Evolutionary conservation across 208 protist species (phyloP), one percentile per base, ranked within the genome.

Genomic region (Spongospora subterranea): DNA sequence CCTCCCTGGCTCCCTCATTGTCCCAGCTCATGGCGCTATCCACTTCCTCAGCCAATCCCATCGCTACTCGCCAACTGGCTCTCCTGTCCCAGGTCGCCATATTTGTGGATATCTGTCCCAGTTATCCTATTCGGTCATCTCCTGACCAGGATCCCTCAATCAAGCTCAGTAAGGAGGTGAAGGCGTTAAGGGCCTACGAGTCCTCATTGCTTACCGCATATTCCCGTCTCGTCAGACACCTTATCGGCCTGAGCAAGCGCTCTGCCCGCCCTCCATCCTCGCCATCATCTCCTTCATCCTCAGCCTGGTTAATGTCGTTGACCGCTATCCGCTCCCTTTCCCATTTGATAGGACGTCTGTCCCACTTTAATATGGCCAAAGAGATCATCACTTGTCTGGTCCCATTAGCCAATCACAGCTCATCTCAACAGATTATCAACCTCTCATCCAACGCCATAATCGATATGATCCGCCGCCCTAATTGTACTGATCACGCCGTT

Each of bases 241-340:
- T 82, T 20, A 82, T 82, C 71, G 71, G 35, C n/a, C 71, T 82
- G 6, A 82, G 17, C 35, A 82, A 82, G 35, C 71, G 71, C 13
- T 40, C 71, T 35, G 17, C 6, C 17, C 71, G 71, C 71, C 71
- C 11, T 6, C 40, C 40, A n/a, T 6, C 6, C 35, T 39, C 17
- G 17, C 29, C 29, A 32, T 35, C 35, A n/a, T 35, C n/a, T 6
- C 35, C n/a, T 6, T 45, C n/a, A 6, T n/a, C 11, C n/a, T 20
- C 6, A 6, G 17, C 6, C 35, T 82, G n/a, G 71, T 6, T 13
- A n/a, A 35, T 82, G 71, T 6, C 17, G 13, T 43, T 82, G 17
- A 43, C n/a, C 35, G 71, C 17, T 35, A 43, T 35, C 35, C 71
- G 71, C 6, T 6, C 17, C 6, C 71, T 82, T 45, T 82, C 17